Evolutionary conservation across 2,329 filamentous ascomycete species (phyloP), one percentile per base, ranked within the genome.

Genomic region (Fusarium sp.): DNA sequence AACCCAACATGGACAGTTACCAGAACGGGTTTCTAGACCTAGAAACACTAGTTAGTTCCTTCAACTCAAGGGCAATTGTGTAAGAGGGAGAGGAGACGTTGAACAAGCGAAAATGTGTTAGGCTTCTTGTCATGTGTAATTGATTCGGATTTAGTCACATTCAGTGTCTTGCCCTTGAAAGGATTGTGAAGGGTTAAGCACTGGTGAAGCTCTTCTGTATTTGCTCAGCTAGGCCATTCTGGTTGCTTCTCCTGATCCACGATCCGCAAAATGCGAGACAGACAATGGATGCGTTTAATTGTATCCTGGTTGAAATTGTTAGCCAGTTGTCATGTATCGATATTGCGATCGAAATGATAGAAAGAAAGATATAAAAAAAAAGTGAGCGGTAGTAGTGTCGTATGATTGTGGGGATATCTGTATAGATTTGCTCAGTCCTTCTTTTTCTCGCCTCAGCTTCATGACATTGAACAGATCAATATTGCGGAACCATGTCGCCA

Each of bases 361-460:
- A 23, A 43, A 23, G 34, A 59, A 23, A 25, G 9, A 30, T 25
- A 59, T 14, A 58, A 56, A 60, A 40, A 40, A 40, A 54, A 20
- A 23, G 20, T 23, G 41, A 43, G 60, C 34, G 45, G 28, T 23
- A 25, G 25, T 27, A 25, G 48, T 11, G 59, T 74, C 66, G 63
- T 74, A 66, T 67, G 63, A 71, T 72, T 51, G 61, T 71, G 63
- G 63, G 63, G 57, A 55, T 9, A 37, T 51, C 54, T 46, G 37
- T 46, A 53, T 14, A 45, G 20, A 53, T 45, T 55, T 63, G 47
- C 10, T 37, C 18, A 37, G 55, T 55, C 50, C 37, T 59, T 45
- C 53, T 59, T 56, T 41, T 59, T 59, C 54, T 37, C 53, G 40
- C 34, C 41, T 51, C 41, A 5, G 30, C 30, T 61, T 61, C 59